Evolutionary conservation across 768 basidiomycete genomes (phyloP).

Genomic region (Hirschioporus abietinus): DNA sequence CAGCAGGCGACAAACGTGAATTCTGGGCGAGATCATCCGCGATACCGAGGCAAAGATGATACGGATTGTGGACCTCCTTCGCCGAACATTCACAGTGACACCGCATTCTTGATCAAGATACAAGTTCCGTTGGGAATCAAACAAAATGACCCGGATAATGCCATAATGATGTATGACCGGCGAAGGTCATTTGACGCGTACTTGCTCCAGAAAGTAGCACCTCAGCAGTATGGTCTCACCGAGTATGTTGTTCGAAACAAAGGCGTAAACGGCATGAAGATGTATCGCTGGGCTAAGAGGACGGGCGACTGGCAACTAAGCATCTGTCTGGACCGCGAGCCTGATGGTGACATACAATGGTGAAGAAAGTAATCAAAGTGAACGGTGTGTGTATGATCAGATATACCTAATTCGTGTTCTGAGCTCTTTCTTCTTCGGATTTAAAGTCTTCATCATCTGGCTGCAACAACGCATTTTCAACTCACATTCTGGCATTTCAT

Average conservation of each 20-base stretch:
- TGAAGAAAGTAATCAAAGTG: neutral
- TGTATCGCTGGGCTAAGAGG: slow-evolving; percentile 4
- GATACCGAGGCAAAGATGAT: neutral
- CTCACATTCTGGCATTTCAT: no score
- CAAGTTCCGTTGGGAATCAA: slow-evolving; percentile 17
- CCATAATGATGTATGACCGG: slow-evolving; percentile 32
- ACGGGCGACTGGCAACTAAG: slow-evolving; percentile 1
- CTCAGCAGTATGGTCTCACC: slow-evolving; percentile 11
- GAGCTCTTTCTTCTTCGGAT: no score
- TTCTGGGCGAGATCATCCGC: slow-evolving; percentile 2
- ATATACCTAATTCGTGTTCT: no score
- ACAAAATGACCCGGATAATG: slow-evolving; percentile 6
- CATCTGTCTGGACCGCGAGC: neutral
- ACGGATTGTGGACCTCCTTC: slow-evolving; percentile 11
- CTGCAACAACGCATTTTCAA: no score
- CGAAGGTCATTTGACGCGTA: slow-evolving; percentile 32
- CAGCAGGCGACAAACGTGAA: neutral
- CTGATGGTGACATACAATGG: neutral
- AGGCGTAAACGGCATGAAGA: neutral
- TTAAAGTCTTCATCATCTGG: no score
- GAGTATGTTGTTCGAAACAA: neutral
- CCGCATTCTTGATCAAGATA: slow-evolving; percentile 35
- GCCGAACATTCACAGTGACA: slow-evolving; percentile 29
- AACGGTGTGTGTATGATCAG: no score
- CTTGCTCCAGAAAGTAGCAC: slow-evolving; percentile 22